These are phyloP conservation scores for Zizania palustris DNA, from an alignment of 202 grass and related monocot species.

Conservation along the genomic window DNA sequence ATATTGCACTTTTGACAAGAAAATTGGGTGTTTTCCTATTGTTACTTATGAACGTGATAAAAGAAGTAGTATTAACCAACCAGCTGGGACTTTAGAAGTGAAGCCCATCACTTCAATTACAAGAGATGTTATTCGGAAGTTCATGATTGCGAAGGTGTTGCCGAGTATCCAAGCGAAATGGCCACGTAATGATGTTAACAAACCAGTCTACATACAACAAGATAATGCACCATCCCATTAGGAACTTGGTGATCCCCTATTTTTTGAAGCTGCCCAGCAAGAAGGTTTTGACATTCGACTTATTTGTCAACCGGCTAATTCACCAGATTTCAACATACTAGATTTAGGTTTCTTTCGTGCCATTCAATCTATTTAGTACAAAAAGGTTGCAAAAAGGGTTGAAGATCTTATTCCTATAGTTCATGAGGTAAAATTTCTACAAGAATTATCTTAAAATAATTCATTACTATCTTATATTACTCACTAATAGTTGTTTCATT, in stretches of 20 bases:
- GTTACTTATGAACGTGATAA: background rate
- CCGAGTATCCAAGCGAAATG: background rate
- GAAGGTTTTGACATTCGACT: background rate
- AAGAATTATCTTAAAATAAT: no score
- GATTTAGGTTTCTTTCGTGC: conserved; percentile 4
- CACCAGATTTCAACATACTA: background rate
- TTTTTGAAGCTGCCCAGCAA: background rate
- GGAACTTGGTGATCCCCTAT: background rate
- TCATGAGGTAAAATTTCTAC: background rate
- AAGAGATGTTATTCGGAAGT: background rate
- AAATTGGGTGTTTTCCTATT: background rate
- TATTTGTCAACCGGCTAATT: background rate
- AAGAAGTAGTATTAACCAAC: background rate
- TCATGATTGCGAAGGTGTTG: background rate
- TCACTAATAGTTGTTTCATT: background rate
- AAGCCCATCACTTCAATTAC: conserved; percentile 1
- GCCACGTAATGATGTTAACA: background rate
- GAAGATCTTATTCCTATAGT: background rate
- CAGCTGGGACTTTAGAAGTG: background rate
- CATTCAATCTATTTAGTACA: background rate
- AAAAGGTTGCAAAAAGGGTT: background rate
- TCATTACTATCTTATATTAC: background rate
- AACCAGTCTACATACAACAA: background rate
- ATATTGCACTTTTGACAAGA: background rate
- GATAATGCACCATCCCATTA: background rate